Evolutionary conservation across 345 rosid genomes (phyloP).

Genomic region (Aegle marmelos): DNA sequence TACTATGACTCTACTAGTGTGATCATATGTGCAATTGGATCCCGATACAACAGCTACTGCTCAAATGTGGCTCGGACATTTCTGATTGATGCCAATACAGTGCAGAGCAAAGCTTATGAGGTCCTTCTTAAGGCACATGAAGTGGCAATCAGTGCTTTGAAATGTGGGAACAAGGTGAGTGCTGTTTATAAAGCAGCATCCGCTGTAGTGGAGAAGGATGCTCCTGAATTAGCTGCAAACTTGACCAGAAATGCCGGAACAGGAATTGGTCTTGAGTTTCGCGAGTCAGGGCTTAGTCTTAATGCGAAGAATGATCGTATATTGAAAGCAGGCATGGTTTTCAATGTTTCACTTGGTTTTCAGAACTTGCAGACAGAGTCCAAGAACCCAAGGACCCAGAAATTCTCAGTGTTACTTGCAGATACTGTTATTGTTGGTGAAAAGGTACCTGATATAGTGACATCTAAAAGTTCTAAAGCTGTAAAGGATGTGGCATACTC

Average conservation of each 20-base stretch:
- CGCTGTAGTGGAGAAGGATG: slow-evolving; percentile 40
- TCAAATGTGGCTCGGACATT: slow-evolving; percentile 49
- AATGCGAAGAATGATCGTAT: slow-evolving; percentile 44
- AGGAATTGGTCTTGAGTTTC: slow-evolving; percentile 62
- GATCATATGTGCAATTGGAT: slow-evolving; percentile 50
- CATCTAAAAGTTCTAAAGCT: slow-evolving; percentile 49
- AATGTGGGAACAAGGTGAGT: slow-evolving; percentile 37
- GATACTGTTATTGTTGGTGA: slow-evolving; percentile 53
- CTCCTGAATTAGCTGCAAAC: slow-evolving; percentile 35
- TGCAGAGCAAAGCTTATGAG: slow-evolving; percentile 54
- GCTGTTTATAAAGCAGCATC: slow-evolving; percentile 48
- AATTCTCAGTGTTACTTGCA: slow-evolving; percentile 39
- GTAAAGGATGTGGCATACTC: slow-evolving; percentile 52
- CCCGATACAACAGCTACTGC: slow-evolving; percentile 53
- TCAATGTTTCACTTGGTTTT: slow-evolving; percentile 53
- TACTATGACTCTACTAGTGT: slow-evolving; percentile 51
- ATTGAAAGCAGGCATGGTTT: slow-evolving; percentile 45
- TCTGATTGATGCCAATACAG: slow-evolving; percentile 45
- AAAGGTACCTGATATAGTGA: slow-evolving; percentile 34
- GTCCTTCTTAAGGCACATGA: slow-evolving; percentile 53
- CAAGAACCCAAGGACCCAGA: slow-evolving; percentile 30
- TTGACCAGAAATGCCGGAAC: slow-evolving; percentile 52
- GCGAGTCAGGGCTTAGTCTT: slow-evolving; percentile 49
- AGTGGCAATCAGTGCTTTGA: slow-evolving; percentile 44
- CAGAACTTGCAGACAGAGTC: slow-evolving; percentile 41